A percentile compares a stretch with the other conserved stretches of the same genome.
Conservation (phyloP, 2,329 filamentous ascomycete genomes). For the Pyrenochaeta sp. region DNA sequence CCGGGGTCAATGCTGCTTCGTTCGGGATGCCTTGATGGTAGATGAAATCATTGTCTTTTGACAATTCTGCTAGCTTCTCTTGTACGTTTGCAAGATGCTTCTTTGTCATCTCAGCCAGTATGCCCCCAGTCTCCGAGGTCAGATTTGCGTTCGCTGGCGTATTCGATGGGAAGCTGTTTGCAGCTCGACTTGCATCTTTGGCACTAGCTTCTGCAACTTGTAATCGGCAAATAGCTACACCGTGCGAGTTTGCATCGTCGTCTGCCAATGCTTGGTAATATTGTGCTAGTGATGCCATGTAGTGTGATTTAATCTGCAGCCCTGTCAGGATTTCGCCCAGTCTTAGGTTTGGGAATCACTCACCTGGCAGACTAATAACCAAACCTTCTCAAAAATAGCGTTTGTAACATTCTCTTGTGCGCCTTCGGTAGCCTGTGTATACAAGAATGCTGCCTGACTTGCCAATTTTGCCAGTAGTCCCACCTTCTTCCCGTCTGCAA, state of each 20-base stretch:
- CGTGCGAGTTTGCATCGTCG: constrained; percentile 86
- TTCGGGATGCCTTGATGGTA: constrained; percentile 93
- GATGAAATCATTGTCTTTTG: constrained; percentile 97
- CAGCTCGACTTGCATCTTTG: constrained; percentile 78
- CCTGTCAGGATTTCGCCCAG: constrained; percentile 10
- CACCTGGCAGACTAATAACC: constrained; percentile 84
- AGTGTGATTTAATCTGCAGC: constrained; percentile 75
- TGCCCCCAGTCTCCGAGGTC: constrained; percentile 76
- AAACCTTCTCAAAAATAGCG: constrained; percentile 92
- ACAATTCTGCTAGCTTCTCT: constrained; percentile 77
- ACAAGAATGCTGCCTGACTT: constrained; percentile 88
- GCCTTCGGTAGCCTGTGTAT: constrained; percentile 86
- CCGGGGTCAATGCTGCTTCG: constrained; percentile 80
- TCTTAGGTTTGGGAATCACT: constrained; percentile 24
- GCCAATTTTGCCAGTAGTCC: constrained; percentile 91
- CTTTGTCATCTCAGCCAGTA: constrained; percentile 82
- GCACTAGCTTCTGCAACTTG: constrained; percentile 81
- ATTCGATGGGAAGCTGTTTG: constrained; percentile 81
- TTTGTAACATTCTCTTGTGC: constrained; percentile 92
- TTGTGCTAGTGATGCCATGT: constrained; percentile 86
- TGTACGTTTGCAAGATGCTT: constrained; percentile 82
- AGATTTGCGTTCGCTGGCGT: constrained; percentile 85
- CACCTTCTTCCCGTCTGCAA: constrained; percentile 90
- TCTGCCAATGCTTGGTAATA: constrained; percentile 94
- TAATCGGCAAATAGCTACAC: constrained; percentile 82